phyloP scores from a whole-genome alignment of 2,329 filamentous ascomycete species.

The Aspergillus sp. region DNA sequence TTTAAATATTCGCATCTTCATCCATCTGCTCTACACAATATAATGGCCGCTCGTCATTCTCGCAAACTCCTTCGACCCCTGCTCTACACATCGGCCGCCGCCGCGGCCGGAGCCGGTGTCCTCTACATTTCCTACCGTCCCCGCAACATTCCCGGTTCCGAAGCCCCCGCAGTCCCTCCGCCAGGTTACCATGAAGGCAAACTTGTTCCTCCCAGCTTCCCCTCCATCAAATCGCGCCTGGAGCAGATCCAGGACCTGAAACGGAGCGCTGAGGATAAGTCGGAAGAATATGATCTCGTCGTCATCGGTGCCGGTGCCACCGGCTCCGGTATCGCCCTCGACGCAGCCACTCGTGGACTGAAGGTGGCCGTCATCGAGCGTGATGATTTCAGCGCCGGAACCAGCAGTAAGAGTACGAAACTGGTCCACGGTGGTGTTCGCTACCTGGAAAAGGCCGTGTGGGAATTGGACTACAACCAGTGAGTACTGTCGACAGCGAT shows the following conservation, averaged over 20 bases:
- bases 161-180: slow-evolving; percentile 61
- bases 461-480: slow-evolving; percentile 81
- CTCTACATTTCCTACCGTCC: slow-evolving; percentile 63
- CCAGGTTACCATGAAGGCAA: slow-evolving; percentile 60
- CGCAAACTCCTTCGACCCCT: slow-evolving; percentile 55
- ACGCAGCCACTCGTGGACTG: slow-evolving; percentile 74
- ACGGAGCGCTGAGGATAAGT: slow-evolving; percentile 33
- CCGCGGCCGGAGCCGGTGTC: slow-evolving; percentile 52
- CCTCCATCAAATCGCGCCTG: slow-evolving; percentile 47
- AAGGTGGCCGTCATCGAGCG: slow-evolving; percentile 79
- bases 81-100: slow-evolving; percentile 58
- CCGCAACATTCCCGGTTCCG: slow-evolving; percentile 61
- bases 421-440: slow-evolving; percentile 81
- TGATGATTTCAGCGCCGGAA: slow-evolving; percentile 78
- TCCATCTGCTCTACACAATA: background rate
- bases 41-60: slow-evolving; percentile 41
- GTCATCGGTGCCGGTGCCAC: slow-evolving; percentile 79
- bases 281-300: slow-evolving; percentile 67
- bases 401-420: slow-evolving; percentile 84
- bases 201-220: slow-evolving; percentile 53
- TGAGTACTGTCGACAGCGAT: slow-evolving; percentile 34
- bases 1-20: too few relatives aligned
- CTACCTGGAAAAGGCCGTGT: slow-evolving; percentile 82
- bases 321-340: slow-evolving; percentile 75
- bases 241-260: slow-evolving; percentile 53